phyloP scores from a whole-genome alignment of 1,139 yeast species.

The Pichia sp. region DNA sequence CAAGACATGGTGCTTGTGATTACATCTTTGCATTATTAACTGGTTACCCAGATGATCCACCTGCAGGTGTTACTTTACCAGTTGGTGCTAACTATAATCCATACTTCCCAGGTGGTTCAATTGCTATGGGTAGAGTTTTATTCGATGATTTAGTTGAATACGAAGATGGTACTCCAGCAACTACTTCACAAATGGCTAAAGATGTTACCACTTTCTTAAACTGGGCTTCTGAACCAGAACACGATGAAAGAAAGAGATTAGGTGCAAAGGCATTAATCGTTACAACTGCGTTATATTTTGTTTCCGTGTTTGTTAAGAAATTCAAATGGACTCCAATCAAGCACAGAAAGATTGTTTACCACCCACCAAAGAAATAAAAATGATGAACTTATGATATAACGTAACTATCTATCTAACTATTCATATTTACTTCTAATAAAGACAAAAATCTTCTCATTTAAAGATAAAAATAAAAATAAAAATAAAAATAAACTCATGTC shows the following conservation, averaged over 20 bases:
- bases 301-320: constrained; percentile 90
- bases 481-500: neutral
- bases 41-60: constrained; percentile 98
- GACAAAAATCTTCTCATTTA: neutral
- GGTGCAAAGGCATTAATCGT: constrained; percentile 91
- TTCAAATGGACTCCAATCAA: constrained; percentile 97
- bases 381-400: neutral
- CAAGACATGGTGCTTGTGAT: constrained; percentile 98
- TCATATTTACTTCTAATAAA: neutral
- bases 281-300: constrained; percentile 68
- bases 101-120: constrained; percentile 99
- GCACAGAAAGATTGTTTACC: constrained; percentile 90
- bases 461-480: too few relatives aligned
- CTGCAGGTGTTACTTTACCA: constrained; percentile 92
- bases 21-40: constrained; percentile 92
- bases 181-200: constrained; percentile 99
- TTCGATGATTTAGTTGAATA: constrained; percentile 96
- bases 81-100: constrained; percentile 97
- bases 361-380: constrained; percentile 70
- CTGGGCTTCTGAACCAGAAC: constrained; percentile 99
- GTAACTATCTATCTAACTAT: neutral
- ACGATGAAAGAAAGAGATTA: constrained; percentile 94
- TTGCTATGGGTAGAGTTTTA: constrained; percentile 98
- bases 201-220: constrained; percentile 92
- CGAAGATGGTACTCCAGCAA: constrained; percentile 98